Evolutionary conservation across 2,329 filamentous ascomycete species (phyloP), one percentile per base, ranked within the genome.

Genomic region (Nemania sp.): DNA sequence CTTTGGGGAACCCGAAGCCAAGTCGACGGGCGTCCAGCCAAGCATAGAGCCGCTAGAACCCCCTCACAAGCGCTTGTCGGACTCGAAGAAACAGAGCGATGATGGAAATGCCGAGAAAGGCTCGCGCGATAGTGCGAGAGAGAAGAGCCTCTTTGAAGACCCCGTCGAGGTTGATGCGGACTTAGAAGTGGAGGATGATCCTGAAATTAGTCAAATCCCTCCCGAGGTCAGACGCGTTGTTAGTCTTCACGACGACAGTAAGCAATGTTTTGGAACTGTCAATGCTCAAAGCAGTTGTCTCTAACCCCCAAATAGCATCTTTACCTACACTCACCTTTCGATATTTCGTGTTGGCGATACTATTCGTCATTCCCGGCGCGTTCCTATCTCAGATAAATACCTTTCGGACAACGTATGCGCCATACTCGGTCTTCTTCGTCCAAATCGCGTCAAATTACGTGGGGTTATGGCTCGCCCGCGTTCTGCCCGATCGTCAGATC

Each of bases 361-460:
- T 89, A 20, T 88, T 89, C 72, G 83, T 88, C 52, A 80, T 84
- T 0, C 86, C 87, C 0, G 87, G 87, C 2, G 87, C 87, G 1
- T 86, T 89, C 70, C 74, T 89, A 2, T 86, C 84, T 5, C 84
- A 86, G 72, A 85, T 88, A 82, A 84, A 83, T 68, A 81, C 83
- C 56, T 89, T 83, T 72, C 82, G 87, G 52, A 89, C 87, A 1
- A 89, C 87, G 0, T 83, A 82, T 51, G 85, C 86, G 0, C 84
- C 85, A 0, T 90, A 89, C 73, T 88, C 87, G 0, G 83, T 89
- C 55, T 89, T 89, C 75, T 89, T 90, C 68, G 87, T 89, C 35
- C 86, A 88, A 71, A 86, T 88, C 57, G 86, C 85, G 0, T 86
- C 82, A 54, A 86, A 87, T 72, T 88, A 88, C 64, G 80, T 83